Base-by-base conservation (phyloP, 108 stramenopile species). In the Skeletonema marinoi region DNA sequence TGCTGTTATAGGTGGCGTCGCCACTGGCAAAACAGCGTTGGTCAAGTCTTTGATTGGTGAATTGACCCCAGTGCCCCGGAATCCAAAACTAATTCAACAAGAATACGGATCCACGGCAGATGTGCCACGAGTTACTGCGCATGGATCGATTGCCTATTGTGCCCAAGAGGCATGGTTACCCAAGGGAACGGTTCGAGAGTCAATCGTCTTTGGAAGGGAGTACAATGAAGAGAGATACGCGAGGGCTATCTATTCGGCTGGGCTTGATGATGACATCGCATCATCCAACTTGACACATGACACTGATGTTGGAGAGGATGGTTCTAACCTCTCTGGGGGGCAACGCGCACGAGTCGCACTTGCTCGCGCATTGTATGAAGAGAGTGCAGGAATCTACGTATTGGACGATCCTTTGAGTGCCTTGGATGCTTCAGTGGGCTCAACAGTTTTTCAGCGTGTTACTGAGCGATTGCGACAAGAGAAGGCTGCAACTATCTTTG, bases 271-370 rank as follows among this genome's bases (percentile, higher is more conserved):
- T 46, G 92, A 93, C 64, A 83, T 92, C 56, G 76, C 42, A 29
- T 62, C 76, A 59, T 88, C 89, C 11, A 66, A 70, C 25, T 78
- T 95, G 5, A 77, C 76, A 11, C 82, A 88, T 64, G 87, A 89
- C 29, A 92, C 89, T 19, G 90, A 90, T 64, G 91, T 93, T 25
- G 95, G 95, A 4, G 92, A 92, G 81, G 88, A 93, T 78, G 31
- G 81, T 71, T 31, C 71, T 68, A 92, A 90, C 35, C 82, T 86
- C 16, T 75, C 84, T 6, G 96, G 96, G 1, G 99, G 99, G 0
- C 98, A 98, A 72, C 95, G 94, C 69, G 93, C 96, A 25, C 85
- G 98, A n/a, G 90, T 99, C 11, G 92, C 96, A 2, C 71, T 99
- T 21, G 99, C 98, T 32, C 86, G 99, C 17, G 97, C 96, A 39